Evolutionary conservation across 306 rosid genomes (phyloP).

Genomic region (Quercus engelmannii): DNA sequence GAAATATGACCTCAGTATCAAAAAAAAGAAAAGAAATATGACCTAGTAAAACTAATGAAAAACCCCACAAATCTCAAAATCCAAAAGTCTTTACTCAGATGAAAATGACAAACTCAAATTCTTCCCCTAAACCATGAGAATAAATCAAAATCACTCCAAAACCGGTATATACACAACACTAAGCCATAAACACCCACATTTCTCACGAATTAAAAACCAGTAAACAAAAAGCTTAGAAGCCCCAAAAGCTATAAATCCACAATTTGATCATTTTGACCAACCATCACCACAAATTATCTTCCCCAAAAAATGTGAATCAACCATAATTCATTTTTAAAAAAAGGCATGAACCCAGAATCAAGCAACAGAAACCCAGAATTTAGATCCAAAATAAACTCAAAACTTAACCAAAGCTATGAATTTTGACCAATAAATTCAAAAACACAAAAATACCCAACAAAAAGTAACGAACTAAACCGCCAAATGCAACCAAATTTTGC

Average conservation of each 20-base stretch:
- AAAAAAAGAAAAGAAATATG: neutral
- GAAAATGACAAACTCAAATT: neutral
- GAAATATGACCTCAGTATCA: neutral
- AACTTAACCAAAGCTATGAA: neutral
- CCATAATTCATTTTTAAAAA: neutral
- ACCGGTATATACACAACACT: neutral
- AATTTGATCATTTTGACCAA: neutral
- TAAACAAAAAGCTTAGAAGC: neutral
- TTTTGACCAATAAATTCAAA: neutral
- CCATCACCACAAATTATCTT: neutral
- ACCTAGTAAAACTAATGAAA: neutral
- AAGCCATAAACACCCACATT: slow-evolving; percentile 4
- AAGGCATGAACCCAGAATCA: neutral
- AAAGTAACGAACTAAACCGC: slow-evolving; percentile 11
- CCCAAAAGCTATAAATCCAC: neutral
- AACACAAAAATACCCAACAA: slow-evolving; percentile 8
- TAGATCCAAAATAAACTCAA: slow-evolving; percentile 16
- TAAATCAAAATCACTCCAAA: neutral
- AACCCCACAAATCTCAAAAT: neutral
- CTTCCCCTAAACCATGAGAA: neutral
- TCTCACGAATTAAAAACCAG: slow-evolving; percentile 1
- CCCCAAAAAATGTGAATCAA: neutral
- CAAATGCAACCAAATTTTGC: slow-evolving; percentile 16
- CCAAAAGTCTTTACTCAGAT: neutral
- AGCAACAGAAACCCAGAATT: neutral